Percentiles rank a stretch among this genome's conserved stretches.
Evolutionary conservation across 2,329 filamentous ascomycete species (phyloP).

Genomic region (Trichoderma asperellum): DNA sequence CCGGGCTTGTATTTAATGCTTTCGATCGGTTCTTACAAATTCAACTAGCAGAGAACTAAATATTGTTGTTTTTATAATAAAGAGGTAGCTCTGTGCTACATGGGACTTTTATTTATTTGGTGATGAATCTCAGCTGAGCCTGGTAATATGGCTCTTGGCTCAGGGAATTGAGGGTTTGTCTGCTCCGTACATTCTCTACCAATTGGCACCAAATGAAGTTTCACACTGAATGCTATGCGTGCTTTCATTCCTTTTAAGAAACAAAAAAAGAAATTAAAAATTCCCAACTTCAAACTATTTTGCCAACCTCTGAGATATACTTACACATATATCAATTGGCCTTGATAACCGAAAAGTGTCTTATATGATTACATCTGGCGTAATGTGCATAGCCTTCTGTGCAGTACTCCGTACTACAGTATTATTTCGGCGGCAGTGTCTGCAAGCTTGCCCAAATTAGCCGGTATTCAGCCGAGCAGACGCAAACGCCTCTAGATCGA

Average conservation of each 20-base stretch:
- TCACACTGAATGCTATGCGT: neutral
- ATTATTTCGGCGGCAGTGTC: neutral
- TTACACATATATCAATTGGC: too few species aligned
- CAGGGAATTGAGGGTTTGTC: neutral
- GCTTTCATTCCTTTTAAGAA: too few species aligned
- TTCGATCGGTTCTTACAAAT: neutral
- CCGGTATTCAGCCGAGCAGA: constrained; percentile 13
- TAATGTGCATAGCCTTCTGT: neutral
- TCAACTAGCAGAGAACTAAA: too few species aligned
- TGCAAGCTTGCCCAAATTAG: neutral
- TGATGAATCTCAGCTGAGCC: neutral
- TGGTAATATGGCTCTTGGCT: neutral
- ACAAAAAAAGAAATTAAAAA: too few species aligned
- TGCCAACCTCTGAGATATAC: too few species aligned
- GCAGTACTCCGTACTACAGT: too few species aligned
- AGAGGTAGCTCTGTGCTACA: neutral
- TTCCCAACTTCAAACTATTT: too few species aligned
- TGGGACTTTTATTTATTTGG: neutral
- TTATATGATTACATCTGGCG: neutral
- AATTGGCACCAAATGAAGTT: neutral
- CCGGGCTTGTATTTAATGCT: neutral
- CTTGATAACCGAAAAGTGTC: too few species aligned
- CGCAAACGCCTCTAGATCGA: neutral
- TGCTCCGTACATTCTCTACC: neutral
- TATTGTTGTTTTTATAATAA: neutral